Base-by-base conservation (phyloP, 192 early-diverging fungal species). In the Rhizoclosmatium globosum region DNA sequence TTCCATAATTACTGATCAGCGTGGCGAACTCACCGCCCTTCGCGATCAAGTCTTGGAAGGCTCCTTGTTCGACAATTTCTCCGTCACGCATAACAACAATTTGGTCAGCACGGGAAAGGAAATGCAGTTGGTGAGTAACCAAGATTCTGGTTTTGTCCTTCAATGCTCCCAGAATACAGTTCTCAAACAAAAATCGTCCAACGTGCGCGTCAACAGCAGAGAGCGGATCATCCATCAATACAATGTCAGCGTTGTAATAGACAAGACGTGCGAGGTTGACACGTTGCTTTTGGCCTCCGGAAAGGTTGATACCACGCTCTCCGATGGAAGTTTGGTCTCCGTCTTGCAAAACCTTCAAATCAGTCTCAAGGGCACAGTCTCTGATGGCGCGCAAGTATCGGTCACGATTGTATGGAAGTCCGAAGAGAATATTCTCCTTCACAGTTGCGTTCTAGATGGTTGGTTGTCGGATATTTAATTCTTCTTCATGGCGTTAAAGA, bases 211-310 rank as follows among this genome's bases (percentile, higher is more conserved):
- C 96, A 0, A 98, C 94, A 21, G 95, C 96, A 71, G 91, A 92
- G 60, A 99, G 83, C 4, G 95, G 96, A 64, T 97, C 96, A 70
- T 97, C 95, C 7, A 97, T 74, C 4, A 97, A 80, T 4, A 93
- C 88, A 62, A 96, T 91, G 47, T 95, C 94, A 7, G 91, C 87
- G 71, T 92, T 85, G 23, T 83, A 89, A 82, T 98, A 96, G 0
- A 94, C 85, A 0, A 92, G 86, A 9, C 97, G 87, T 0, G 95
- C 96, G 31, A 98, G 74, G 46, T 93, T 92, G 58, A 98, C 85
- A 2, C 96, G 87, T 59, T 94, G 92, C 64, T 94, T 93, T 86
- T 98, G 97, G 0, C 95, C 96, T n/a, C 94, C 92, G 0, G 81
- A 78, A 9, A 82, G 72, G 61, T 86, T 89, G 78, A 88, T 85